These are phyloP conservation scores for Tylopilus orsonianus DNA, from an alignment of 1,284 basidiomycete species.

Conservation along the genomic window DNA sequence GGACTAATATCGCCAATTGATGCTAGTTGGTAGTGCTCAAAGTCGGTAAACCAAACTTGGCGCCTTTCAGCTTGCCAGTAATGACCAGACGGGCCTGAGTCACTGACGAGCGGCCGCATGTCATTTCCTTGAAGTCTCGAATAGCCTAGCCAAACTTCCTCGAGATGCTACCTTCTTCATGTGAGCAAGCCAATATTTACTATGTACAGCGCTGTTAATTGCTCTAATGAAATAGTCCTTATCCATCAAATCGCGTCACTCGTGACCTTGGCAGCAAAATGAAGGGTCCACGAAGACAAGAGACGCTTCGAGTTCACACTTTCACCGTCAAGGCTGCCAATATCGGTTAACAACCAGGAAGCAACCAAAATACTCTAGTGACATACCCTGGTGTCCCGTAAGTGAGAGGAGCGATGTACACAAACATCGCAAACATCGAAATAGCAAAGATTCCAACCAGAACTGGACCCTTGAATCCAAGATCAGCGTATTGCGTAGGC, in stretches of 20 bases:
- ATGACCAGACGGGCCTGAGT: no score
- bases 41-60: slow-evolving; percentile 17
- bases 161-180: slow-evolving; percentile 1
- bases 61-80: no score
- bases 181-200: slow-evolving; percentile 23
- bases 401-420: slow-evolving; percentile 83
- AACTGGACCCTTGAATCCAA: slow-evolving; percentile 66
- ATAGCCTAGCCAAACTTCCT: no score
- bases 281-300: slow-evolving; percentile 78
- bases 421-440: slow-evolving; percentile 65
- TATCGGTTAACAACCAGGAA: slow-evolving; percentile 11
- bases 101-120: no score
- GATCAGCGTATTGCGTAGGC: slow-evolving; percentile 67
- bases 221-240: slow-evolving; percentile 18
- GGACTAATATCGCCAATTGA: slow-evolving; percentile 7
- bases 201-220: slow-evolving; percentile 20
- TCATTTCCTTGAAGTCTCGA: no score
- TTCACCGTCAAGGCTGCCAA: slow-evolving; percentile 65
- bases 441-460: slow-evolving; percentile 62
- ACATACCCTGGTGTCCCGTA: slow-evolving; percentile 90
- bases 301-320: slow-evolving; percentile 71
- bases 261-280: slow-evolving; percentile 75
- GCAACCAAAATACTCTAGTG: slow-evolving; percentile 1
- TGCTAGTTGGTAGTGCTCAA: slow-evolving; percentile 7
- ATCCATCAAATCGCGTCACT: slow-evolving; percentile 35